Conservation (phyloP, 202 grass and related monocot species). For the Carex arenaria region DNA sequence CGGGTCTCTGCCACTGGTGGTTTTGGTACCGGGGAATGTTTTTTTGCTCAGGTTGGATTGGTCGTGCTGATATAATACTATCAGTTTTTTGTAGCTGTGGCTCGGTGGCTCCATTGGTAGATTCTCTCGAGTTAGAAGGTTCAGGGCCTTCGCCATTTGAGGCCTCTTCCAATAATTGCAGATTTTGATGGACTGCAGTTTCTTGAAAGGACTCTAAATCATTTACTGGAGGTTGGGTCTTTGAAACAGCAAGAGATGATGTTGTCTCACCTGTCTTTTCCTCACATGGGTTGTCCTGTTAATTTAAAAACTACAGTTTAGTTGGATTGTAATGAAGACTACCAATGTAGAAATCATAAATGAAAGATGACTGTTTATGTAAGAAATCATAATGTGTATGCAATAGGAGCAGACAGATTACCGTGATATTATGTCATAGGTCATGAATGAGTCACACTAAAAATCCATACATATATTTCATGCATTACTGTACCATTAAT, state of each 20-base stretch:
- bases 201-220: background rate
- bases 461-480: background rate
- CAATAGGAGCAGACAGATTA: background rate
- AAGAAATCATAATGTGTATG: background rate
- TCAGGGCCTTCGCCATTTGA: background rate
- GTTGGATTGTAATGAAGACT: background rate
- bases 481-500: background rate
- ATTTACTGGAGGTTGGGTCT: background rate
- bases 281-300: background rate
- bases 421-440: background rate
- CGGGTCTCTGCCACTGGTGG: background rate
- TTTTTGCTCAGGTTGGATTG: background rate
- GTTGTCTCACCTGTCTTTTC: background rate
- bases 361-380: background rate
- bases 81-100: background rate
- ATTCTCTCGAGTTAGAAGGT: background rate
- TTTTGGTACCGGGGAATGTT: background rate
- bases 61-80: background rate
- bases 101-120: background rate
- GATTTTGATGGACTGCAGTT: background rate
- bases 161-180: background rate
- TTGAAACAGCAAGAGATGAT: background rate
- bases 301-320: background rate
- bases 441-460: background rate
- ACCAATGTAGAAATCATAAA: background rate